Conservation (phyloP, 2,329 filamentous ascomycete genomes). For the Verticillium nubilum region DNA sequence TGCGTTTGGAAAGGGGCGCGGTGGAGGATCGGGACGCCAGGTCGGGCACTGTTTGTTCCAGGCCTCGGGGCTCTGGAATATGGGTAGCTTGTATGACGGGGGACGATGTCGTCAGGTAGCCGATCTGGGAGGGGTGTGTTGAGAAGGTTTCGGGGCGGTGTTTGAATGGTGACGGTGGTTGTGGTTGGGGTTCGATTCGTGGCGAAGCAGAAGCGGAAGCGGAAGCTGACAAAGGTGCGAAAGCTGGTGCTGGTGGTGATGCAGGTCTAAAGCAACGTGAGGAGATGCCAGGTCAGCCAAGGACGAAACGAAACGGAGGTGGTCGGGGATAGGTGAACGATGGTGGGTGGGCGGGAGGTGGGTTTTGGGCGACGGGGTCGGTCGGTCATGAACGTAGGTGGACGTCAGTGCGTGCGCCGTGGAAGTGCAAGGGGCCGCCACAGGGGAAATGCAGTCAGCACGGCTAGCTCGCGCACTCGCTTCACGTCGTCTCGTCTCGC, state of each 20-base stretch:
- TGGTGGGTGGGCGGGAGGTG: conserved; percentile 11
- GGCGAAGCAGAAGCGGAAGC: not conserved
- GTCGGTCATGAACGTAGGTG: not conserved
- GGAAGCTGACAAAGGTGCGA: conserved; percentile 2
- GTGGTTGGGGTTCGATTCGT: conserved; percentile 6
- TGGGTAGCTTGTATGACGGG: conserved; percentile 57
- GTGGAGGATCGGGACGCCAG: conserved; percentile 29
- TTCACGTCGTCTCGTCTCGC: not conserved
- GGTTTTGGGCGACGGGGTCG: conserved; percentile 1
- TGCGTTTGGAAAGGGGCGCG: conserved; percentile 23
- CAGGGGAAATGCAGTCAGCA: not conserved
- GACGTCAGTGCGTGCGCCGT: not conserved
- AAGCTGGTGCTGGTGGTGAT: conserved; percentile 1
- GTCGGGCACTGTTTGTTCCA: conserved; percentile 18
- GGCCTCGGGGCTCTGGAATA: conserved; percentile 35
- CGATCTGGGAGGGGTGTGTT: conserved; percentile 58
- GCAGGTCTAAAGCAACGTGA: not conserved
- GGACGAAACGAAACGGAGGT: not conserved
- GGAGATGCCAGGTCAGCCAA: not conserved
- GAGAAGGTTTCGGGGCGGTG: conserved; percentile 12
- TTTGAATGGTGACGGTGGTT: not conserved
- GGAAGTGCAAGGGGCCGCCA: not conserved
- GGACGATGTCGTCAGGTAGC: conserved; percentile 64
- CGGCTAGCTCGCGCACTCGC: not conserved
- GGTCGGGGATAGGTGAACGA: not conserved